Conservation (phyloP, 805 yeast genomes). For the Clavispora carvajalis region DNA sequence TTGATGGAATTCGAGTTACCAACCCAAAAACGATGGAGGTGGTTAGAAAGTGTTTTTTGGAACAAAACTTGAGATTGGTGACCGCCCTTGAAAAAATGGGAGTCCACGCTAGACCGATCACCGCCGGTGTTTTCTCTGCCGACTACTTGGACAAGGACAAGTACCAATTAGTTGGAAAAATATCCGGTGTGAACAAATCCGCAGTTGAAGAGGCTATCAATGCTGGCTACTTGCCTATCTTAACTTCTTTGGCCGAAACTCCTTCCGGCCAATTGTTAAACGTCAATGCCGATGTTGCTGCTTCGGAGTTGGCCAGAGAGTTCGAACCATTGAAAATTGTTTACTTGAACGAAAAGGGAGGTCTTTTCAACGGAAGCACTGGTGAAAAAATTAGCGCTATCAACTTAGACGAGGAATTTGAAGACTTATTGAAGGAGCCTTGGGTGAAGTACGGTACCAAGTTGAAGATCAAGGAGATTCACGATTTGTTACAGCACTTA, state of each 20-base stretch:
- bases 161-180: constrained; percentile 89
- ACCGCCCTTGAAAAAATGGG: constrained; percentile 96
- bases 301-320: constrained; percentile 94
- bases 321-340: constrained; percentile 97
- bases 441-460: constrained; percentile 99
- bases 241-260: constrained; percentile 96
- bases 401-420: constrained; percentile 95
- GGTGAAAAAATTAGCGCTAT: constrained; percentile 86
- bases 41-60: constrained; percentile 90
- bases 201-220: constrained; percentile 91
- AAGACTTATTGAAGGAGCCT: constrained; percentile 79
- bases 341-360: constrained; percentile 96
- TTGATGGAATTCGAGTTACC: constrained; percentile 95
- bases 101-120: constrained; percentile 96
- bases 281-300: constrained; percentile 98
- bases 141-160: constrained; percentile 85
- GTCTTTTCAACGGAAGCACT: constrained; percentile 86
- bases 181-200: constrained; percentile 78
- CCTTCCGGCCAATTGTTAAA: constrained; percentile 94
- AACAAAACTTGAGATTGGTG: constrained; percentile 90
- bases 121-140: constrained; percentile 95
- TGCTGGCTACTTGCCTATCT: constrained; percentile 94
- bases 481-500: constrained; percentile 85
- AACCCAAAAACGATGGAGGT: constrained; percentile 93
- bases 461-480: constrained; percentile 92